Evolutionary conservation across 2,329 filamentous ascomycete genomes (phyloP).

Genomic region (Cladophialophora yegresii): DNA sequence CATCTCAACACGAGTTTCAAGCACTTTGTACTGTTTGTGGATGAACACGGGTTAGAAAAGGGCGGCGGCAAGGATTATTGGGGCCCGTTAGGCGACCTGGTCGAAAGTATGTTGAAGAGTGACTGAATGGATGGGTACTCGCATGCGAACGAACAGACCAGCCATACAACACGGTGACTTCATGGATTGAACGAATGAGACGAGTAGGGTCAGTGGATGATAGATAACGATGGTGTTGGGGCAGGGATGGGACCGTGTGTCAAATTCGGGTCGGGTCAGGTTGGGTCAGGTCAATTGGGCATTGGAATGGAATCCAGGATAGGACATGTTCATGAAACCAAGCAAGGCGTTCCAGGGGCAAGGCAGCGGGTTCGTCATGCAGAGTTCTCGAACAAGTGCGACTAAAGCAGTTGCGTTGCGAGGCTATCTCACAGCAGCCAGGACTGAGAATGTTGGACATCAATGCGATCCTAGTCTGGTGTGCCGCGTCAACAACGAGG

Average conservation of each 20-base stretch:
- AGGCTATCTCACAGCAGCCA: not conserved
- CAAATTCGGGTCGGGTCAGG: not conserved
- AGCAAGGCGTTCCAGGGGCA: not conserved
- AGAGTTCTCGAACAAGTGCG: not conserved
- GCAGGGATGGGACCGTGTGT: slow-evolving; percentile 1
- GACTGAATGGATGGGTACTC: slow-evolving; percentile 50
- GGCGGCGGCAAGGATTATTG: slow-evolving; percentile 90
- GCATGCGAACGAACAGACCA: not conserved
- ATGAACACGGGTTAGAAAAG: slow-evolving; percentile 82
- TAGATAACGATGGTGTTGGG: not conserved
- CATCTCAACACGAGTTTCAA: slow-evolving; percentile 99
- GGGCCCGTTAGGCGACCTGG: slow-evolving; percentile 90
- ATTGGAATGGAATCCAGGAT: not conserved
- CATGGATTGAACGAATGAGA: slow-evolving; percentile 1
- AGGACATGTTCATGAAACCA: not conserved
- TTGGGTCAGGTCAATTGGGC: not conserved
- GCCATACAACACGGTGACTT: not conserved
- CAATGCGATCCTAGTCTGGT: not conserved
- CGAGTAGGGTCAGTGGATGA: not conserved
- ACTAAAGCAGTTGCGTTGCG: not conserved
- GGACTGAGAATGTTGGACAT: not conserved
- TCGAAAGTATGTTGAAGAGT: slow-evolving; percentile 96
- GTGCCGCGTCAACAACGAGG: not conserved
- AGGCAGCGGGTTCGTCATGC: not conserved
- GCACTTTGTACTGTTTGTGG: slow-evolving; percentile 97